Evolutionary conservation across 176 grass and related monocot genomes (phyloP).

Genomic region (Olyra latifolia): DNA sequence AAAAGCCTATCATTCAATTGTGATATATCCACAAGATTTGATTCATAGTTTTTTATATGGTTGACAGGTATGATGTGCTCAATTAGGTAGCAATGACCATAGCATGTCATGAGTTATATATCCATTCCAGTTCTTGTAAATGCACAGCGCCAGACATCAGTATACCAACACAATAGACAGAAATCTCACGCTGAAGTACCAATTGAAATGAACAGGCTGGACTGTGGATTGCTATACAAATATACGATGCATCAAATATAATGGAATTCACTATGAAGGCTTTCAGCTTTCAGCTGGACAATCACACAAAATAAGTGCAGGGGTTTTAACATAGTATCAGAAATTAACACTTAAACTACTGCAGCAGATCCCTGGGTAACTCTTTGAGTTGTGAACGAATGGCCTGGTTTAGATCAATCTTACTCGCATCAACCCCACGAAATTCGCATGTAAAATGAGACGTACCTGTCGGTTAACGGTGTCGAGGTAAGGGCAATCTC

Average conservation of each 20-base stretch:
- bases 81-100: background rate
- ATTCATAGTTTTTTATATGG: background rate
- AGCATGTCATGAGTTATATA: background rate
- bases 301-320: background rate
- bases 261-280: background rate
- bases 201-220: background rate
- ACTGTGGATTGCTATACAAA: too few relatives aligned
- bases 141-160: background rate
- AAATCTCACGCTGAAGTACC: background rate
- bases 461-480: conserved; percentile 92
- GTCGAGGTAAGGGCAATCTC: conserved; percentile 97
- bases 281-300: background rate
- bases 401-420: background rate
- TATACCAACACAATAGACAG: background rate
- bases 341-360: background rate
- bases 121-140: background rate
- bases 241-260: background rate
- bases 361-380: background rate
- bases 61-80: background rate
- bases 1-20: background rate
- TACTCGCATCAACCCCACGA: background rate
- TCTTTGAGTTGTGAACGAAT: background rate
- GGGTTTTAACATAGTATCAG: background rate
- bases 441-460: background rate
- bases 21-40: background rate